Evolutionary conservation across 2,329 filamentous ascomycete genomes (phyloP).

Genomic region (Sporothrix schenckii): DNA sequence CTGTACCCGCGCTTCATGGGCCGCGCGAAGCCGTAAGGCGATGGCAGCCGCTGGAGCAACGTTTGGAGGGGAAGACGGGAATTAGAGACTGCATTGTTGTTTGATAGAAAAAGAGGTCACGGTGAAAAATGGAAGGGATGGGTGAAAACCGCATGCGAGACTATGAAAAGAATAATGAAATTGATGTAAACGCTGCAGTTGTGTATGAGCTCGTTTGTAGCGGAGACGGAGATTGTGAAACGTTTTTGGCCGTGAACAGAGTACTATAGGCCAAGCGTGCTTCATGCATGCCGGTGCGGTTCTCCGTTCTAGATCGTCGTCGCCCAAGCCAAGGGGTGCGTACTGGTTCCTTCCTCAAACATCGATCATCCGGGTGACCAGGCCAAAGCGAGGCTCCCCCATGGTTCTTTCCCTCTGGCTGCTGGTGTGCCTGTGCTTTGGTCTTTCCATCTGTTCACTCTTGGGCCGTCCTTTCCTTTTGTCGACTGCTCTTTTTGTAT

Average conservation of each 20-base stretch:
- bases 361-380: not conserved
- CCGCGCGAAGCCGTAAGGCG: slow-evolving; percentile 70
- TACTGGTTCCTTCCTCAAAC: slow-evolving; percentile 18
- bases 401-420: not conserved
- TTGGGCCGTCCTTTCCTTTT: not conserved
- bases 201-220: not conserved
- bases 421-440: not conserved
- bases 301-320: not conserved
- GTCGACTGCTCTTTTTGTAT: too few species aligned
- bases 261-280: not conserved
- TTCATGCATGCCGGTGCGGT: not conserved
- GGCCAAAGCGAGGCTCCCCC: not conserved
- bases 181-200: not conserved
- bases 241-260: not conserved
- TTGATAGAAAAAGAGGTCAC: slow-evolving; percentile 2
- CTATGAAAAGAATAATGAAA: not conserved
- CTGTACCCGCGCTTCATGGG: slow-evolving; percentile 82
- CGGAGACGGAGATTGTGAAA: not conserved
- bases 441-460: not conserved
- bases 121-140: not conserved
- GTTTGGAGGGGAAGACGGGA: too few species aligned
- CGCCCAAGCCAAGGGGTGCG: not conserved
- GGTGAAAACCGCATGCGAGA: not conserved
- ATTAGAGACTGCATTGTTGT: not conserved
- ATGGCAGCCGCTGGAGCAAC: too few species aligned